These are phyloP conservation scores for Yarrowia sp. DNA, from an alignment of 805 yeast genomes.

Conservation along the genomic window DNA sequence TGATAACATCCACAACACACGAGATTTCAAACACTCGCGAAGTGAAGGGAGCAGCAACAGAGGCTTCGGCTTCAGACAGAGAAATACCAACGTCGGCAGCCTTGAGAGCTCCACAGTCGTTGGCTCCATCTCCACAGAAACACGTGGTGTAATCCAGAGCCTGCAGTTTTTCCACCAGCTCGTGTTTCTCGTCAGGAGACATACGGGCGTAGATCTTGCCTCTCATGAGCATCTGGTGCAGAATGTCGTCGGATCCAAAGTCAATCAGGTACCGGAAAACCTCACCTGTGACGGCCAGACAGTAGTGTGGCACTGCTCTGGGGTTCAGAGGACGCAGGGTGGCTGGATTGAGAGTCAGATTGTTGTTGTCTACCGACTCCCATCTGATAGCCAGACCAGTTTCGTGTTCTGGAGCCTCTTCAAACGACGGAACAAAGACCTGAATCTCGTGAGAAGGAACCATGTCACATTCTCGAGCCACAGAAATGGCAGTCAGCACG, in stretches of 20 bases:
- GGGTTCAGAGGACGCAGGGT: constrained; percentile 51
- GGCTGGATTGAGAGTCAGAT: constrained; percentile 54
- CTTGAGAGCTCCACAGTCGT: constrained; percentile 96
- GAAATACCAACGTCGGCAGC: constrained; percentile 98
- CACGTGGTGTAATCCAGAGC: constrained; percentile 87
- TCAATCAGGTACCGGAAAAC: constrained; percentile 73
- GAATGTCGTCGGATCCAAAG: constrained; percentile 41
- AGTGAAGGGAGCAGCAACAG: constrained; percentile 98
- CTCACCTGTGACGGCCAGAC: constrained; percentile 89
- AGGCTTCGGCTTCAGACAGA: constrained; percentile 94
- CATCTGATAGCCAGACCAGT: constrained; percentile 34
- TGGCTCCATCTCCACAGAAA: constrained; percentile 99
- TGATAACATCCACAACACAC: constrained; percentile 86
- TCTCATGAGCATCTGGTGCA: constrained; percentile 61
- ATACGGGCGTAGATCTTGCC: constrained; percentile 86
- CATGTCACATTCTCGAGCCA: constrained; percentile 78
- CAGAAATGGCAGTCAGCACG: constrained; percentile 89
- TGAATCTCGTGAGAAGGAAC: constrained; percentile 43
- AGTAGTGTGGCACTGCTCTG: constrained; percentile 44
- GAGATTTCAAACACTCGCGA: constrained; percentile 85
- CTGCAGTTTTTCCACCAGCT: constrained; percentile 83
- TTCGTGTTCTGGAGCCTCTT: constrained; percentile 40
- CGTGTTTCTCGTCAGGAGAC: constrained; percentile 99
- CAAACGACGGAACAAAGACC: constrained; percentile 64
- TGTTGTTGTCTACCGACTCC: constrained; percentile 45